Conservation (phyloP, 495 filamentous ascomycete genomes). For the Corynascus novoguineensis region DNA sequence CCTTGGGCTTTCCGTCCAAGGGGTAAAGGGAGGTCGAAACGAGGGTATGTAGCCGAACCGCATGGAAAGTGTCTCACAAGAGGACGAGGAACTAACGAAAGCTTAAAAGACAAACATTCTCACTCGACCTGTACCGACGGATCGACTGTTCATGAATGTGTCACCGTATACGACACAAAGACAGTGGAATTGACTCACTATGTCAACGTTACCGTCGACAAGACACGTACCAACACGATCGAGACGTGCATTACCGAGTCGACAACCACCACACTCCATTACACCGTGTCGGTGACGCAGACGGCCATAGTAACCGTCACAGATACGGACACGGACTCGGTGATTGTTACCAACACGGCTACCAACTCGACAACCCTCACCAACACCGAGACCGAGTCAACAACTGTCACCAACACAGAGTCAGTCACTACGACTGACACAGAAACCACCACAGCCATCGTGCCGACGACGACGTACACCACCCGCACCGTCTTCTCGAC, state of each 20-base stretch:
- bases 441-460: background rate
- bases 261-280: background rate
- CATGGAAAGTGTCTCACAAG: too few relatives aligned
- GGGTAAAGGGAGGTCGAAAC: background rate
- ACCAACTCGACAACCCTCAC: background rate
- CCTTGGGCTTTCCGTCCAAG: background rate
- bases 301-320: background rate
- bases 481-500: background rate
- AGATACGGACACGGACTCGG: background rate
- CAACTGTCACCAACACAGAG: background rate
- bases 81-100: background rate
- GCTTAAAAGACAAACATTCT: background rate
- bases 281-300: background rate
- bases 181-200: background rate
- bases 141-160: background rate
- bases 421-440: too few relatives aligned
- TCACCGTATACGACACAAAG: background rate
- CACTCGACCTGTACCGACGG: background rate
- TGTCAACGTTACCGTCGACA: background rate
- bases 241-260: background rate
- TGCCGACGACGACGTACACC: background rate
- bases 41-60: background rate
- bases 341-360: background rate
- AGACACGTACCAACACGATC: background rate
- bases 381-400: background rate